Conservation (phyloP, 2,329 filamentous ascomycete genomes). For the Gnomoniopsis smithogilvyi region DNA sequence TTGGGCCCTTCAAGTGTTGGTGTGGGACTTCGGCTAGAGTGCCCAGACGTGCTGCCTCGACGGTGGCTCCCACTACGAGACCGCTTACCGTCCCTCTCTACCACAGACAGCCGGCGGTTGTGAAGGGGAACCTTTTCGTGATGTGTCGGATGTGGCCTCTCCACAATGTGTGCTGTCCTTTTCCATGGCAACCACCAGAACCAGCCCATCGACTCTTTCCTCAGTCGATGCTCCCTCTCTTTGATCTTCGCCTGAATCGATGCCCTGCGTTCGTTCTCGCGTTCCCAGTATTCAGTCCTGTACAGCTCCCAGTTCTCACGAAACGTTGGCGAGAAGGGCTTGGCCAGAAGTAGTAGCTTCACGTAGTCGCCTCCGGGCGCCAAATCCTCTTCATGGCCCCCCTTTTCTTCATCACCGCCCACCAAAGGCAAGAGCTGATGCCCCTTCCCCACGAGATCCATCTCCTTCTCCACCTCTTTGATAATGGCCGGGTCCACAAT, state of each 20-base stretch:
- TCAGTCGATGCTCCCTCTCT: slow-evolving; percentile 64
- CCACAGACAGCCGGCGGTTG: slow-evolving; percentile 38
- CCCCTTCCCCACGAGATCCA: slow-evolving; percentile 42
- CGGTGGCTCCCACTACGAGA: slow-evolving; percentile 51
- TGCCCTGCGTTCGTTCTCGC: slow-evolving; percentile 85
- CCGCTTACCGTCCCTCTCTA: slow-evolving; percentile 45
- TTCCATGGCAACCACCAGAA: slow-evolving; percentile 84
- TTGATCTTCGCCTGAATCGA: slow-evolving; percentile 68
- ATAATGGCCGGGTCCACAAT: slow-evolving; percentile 66
- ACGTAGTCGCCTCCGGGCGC: slow-evolving; percentile 88
- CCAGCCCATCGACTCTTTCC: slow-evolving; percentile 67
- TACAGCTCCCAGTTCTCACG: slow-evolving; percentile 97
- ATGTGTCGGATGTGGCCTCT: slow-evolving; percentile 31
- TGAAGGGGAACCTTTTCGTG: slow-evolving; percentile 32
- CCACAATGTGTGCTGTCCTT: slow-evolving; percentile 34
- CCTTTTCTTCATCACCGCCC: slow-evolving; percentile 54
- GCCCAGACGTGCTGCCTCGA: slow-evolving; percentile 44
- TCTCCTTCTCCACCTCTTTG: slow-evolving; percentile 57
- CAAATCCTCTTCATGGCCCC: slow-evolving; percentile 83
- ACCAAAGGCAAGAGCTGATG: slow-evolving; percentile 38
- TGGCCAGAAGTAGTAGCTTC: slow-evolving; percentile 84
- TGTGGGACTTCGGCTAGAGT: slow-evolving; percentile 48
- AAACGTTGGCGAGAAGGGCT: slow-evolving; percentile 92
- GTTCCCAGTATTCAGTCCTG: slow-evolving; percentile 92
- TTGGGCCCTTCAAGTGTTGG: slow-evolving; percentile 41